phyloP scores from a whole-genome alignment of 2,329 filamentous ascomycete genomes.

The Xylariales sp. region DNA sequence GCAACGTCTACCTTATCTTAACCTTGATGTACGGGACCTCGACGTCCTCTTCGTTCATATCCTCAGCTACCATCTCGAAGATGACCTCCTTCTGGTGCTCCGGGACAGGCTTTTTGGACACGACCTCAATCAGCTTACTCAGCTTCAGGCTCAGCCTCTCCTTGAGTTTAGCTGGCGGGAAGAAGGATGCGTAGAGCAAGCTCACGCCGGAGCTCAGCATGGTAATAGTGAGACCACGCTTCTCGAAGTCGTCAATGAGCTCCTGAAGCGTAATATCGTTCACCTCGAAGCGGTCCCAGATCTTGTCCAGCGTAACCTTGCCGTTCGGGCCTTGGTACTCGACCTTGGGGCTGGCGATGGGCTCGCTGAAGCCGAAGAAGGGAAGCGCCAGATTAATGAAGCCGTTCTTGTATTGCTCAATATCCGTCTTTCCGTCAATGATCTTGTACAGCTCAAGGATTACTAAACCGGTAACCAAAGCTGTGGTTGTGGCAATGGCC shows the following conservation, averaged over 20 bases:
- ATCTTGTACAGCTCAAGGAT: constrained; percentile 95
- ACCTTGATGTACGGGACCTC: constrained; percentile 97
- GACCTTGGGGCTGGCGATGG: constrained; percentile 89
- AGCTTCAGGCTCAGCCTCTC: constrained; percentile 80
- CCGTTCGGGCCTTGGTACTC: constrained; percentile 77
- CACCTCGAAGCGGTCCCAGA: constrained; percentile 96
- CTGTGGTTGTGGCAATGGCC: constrained; percentile 95
- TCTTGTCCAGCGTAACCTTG: constrained; percentile 84
- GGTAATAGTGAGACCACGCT: constrained; percentile 73
- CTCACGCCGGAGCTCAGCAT: constrained; percentile 99
- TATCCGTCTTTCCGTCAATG: constrained; percentile 89
- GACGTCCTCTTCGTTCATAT: constrained; percentile 84
- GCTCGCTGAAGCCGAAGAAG: constrained; percentile 98
- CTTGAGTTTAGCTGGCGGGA: constrained; percentile 72
- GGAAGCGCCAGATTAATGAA: constrained; percentile 95
- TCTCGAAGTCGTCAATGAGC: constrained; percentile 77
- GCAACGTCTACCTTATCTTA: constrained; percentile 52
- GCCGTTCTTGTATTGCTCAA: constrained; percentile 99
- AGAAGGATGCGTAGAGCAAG: constrained; percentile 91
- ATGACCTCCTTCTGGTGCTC: constrained; percentile 92
- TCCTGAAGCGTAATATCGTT: constrained; percentile 79
- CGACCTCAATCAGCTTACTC: constrained; percentile 79
- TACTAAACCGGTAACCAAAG: constrained; percentile 89
- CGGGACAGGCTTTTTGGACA: constrained; percentile 90
- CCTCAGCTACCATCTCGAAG: constrained; percentile 92